Evolutionary conservation across 139 green algal genomes (phyloP).

Genomic region (Marvania coccoides): DNA sequence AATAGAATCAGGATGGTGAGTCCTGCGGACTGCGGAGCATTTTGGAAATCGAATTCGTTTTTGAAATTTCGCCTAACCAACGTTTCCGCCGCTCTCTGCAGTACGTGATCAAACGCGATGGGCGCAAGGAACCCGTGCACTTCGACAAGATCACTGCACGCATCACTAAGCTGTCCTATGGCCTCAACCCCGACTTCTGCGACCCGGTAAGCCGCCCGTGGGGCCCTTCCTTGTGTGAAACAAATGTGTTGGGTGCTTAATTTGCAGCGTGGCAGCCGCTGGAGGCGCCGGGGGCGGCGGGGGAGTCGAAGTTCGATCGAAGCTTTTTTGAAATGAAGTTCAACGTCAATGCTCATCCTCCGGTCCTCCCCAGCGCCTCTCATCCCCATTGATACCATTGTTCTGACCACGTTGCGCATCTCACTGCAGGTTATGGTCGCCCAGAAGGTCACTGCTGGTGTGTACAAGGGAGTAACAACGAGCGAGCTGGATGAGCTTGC

Average conservation of each 20-base stretch:
- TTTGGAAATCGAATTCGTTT: too few species aligned
- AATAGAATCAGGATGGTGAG: too few species aligned
- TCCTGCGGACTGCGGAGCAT: too few species aligned
- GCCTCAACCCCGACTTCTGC: conserved; percentile 91
- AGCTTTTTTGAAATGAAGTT: too few species aligned
- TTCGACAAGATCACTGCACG: conserved; percentile 99
- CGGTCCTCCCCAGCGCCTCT: too few species aligned
- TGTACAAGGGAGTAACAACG: conserved; percentile 96
- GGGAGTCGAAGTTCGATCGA: neutral
- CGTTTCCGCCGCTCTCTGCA: too few species aligned
- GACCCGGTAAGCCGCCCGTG: conserved; percentile 70
- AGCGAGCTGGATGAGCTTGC: conserved; percentile 96
- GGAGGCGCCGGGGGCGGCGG: neutral
- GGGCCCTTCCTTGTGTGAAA: too few species aligned
- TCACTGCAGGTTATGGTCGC: conserved; percentile 81
- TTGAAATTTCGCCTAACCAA: neutral
- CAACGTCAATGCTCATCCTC: too few species aligned
- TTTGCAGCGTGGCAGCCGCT: too few species aligned
- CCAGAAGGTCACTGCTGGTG: conserved; percentile 91
- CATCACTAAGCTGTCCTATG: conserved; percentile 94
- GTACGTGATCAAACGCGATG: conserved; percentile 92
- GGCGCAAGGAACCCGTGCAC: conserved; percentile 75
- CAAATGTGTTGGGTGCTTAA: neutral
- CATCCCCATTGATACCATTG: too few species aligned
- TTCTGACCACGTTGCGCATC: neutral